These are phyloP conservation scores for Stygiomarasmius scandens DNA, from an alignment of 1,284 basidiomycete genomes.

Conservation along the genomic window DNA sequence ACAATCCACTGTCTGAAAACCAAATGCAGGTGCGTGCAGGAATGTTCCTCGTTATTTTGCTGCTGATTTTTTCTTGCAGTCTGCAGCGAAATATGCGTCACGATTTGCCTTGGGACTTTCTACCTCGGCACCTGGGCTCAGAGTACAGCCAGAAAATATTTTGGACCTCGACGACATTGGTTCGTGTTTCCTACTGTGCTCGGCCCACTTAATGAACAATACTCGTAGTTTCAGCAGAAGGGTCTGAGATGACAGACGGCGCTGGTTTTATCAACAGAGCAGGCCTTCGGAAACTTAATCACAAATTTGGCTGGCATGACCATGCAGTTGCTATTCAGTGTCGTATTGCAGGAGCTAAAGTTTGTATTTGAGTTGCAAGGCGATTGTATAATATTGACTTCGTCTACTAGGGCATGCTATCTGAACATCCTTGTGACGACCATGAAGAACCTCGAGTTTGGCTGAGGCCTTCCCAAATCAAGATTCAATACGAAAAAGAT, in stretches of 20 bases:
- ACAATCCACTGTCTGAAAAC: conserved; percentile 30
- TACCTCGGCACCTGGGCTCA: conserved; percentile 36
- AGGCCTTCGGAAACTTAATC: conserved; percentile 34
- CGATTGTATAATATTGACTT: not conserved
- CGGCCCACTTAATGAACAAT: not conserved
- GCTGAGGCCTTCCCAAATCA: conserved; percentile 50
- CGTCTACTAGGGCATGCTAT: conserved; percentile 43
- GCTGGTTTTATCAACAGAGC: conserved; percentile 49
- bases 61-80: conserved; percentile 28
- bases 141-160: conserved; percentile 27
- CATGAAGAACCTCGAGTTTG: conserved; percentile 37
- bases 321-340: conserved; percentile 53
- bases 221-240: conserved; percentile 23
- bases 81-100: conserved; percentile 55
- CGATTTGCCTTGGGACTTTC: conserved; percentile 47
- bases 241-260: conserved; percentile 58
- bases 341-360: conserved; percentile 49
- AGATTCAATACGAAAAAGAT: conserved; percentile 43
- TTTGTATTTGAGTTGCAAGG: too few species aligned
- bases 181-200: conserved; percentile 25
- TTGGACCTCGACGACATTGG: conserved; percentile 39
- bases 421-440: conserved; percentile 37
- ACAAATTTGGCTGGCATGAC: conserved; percentile 33
- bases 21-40: conserved; percentile 29
- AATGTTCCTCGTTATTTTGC: not conserved